Conservation (phyloP, 2,329 filamentous ascomycete species). For the Didymella pomorum region DNA sequence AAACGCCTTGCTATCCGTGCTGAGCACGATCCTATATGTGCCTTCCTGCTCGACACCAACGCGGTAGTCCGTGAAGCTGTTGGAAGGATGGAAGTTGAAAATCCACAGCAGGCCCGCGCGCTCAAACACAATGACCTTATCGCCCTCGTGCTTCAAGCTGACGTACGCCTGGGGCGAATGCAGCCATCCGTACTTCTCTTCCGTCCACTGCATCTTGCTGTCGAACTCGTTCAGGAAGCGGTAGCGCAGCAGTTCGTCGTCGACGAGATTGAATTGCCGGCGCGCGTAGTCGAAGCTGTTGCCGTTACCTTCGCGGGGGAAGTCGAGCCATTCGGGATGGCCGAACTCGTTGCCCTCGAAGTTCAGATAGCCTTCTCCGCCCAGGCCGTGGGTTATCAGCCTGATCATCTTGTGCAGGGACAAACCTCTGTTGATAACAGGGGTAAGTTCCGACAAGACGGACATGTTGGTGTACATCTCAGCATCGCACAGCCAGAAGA, state of each 20-base stretch:
- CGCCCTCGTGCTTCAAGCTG: conserved; percentile 88
- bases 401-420: conserved; percentile 97
- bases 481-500: conserved; percentile 98
- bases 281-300: conserved; percentile 96
- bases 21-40: conserved; percentile 86
- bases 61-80: conserved; percentile 90
- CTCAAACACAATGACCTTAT: conserved; percentile 97
- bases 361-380: conserved; percentile 96
- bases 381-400: conserved; percentile 86
- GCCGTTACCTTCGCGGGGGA: conserved; percentile 89
- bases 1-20: conserved; percentile 77
- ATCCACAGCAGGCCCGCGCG: conserved; percentile 88
- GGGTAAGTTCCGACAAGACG: conserved; percentile 78
- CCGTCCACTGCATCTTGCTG: conserved; percentile 84
- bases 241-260: conserved; percentile 86
- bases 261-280: conserved; percentile 89
- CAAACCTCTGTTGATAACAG: conserved; percentile 88
- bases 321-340: conserved; percentile 98
- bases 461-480: conserved; percentile 99
- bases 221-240: conserved; percentile 94
- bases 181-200: conserved; percentile 92
- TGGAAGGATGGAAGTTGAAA: conserved; percentile 91
- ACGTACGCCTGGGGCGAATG: conserved; percentile 86
- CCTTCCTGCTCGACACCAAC: conserved; percentile 86
- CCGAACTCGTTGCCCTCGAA: conserved; percentile 99